phyloP scores from a whole-genome alignment of 208 protist species.

The Endotrypanum monterogeii region DNA sequence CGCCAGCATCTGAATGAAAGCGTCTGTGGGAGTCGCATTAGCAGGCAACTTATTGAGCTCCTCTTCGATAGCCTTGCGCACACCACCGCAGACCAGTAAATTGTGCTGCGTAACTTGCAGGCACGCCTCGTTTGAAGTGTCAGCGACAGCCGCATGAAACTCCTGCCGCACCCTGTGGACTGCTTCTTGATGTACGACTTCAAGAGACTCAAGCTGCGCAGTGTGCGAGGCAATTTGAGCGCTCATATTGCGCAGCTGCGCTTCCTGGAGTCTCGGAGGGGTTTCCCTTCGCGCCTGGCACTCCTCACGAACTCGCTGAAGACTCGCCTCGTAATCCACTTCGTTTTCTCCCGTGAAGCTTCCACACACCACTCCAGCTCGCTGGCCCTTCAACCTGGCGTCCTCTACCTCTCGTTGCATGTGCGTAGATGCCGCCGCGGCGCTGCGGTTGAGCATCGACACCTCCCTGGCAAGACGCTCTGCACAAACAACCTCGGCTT shows the following conservation, averaged over 20 bases:
- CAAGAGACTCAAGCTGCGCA: background rate
- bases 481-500: slow-evolving; percentile 4
- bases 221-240: slow-evolving; percentile 4
- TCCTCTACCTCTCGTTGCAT: slow-evolving; percentile 10
- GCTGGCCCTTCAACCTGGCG: background rate
- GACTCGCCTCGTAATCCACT: background rate
- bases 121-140: slow-evolving; percentile 19
- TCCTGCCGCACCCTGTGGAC: background rate
- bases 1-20: background rate
- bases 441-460: slow-evolving; percentile 10
- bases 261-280: background rate
- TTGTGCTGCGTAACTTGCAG: slow-evolving; percentile 8
- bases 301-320: background rate
- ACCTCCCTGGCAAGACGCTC: slow-evolving; percentile 5
- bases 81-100: slow-evolving; percentile 7
- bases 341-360: background rate
- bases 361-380: slow-evolving; percentile 7
- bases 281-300: slow-evolving; percentile 1
- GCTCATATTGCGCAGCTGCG: slow-evolving; percentile 10
- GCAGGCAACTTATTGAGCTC: slow-evolving; percentile 8
- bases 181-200: background rate
- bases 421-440: background rate
- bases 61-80: slow-evolving; percentile 10
- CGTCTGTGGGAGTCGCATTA: slow-evolving; percentile 2
- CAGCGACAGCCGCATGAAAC: slow-evolving; percentile 6